phyloP scores from a whole-genome alignment of 352 stramenopile species.

The Phytopythium oedochilum region DNA sequence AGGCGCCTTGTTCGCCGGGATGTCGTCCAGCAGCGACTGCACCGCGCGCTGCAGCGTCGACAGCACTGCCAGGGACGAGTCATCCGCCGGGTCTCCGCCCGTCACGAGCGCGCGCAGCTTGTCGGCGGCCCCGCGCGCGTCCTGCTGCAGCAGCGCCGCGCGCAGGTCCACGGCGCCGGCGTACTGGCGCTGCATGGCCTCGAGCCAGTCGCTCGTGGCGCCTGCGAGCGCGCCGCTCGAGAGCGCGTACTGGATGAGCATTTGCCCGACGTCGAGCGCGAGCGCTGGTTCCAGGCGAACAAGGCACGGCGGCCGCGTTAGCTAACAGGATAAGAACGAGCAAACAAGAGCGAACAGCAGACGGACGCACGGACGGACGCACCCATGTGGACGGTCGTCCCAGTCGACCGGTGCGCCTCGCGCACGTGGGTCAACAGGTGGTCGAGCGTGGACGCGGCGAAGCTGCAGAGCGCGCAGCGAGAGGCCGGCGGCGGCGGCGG shows the following conservation, averaged over 20 bases:
- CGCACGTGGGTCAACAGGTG: constrained; percentile 48
- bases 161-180: constrained; percentile 27
- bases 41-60: constrained; percentile 42
- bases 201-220: constrained; percentile 45
- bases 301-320: background rate
- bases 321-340: background rate
- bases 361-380: constrained; percentile 14
- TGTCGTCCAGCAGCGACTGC: constrained; percentile 19
- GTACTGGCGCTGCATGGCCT: constrained; percentile 46
- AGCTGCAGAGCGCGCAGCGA: constrained; percentile 41
- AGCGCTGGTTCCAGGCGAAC: constrained; percentile 21
- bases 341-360: too few relatives aligned
- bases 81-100: background rate
- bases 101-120: constrained; percentile 34
- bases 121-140: constrained; percentile 28
- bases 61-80: constrained; percentile 13
- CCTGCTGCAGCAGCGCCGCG: constrained; percentile 28
- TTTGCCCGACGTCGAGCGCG: constrained; percentile 48
- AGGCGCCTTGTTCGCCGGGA: background rate
- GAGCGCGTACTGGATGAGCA: constrained; percentile 49
- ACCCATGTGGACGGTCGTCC: constrained; percentile 40
- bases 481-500: constrained; percentile 3
- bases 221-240: constrained; percentile 42
- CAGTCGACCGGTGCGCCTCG: constrained; percentile 22
- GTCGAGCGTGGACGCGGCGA: constrained; percentile 36